Base-by-base conservation (phyloP, 139 green algal species). In the Micractinium sp. region DNA sequence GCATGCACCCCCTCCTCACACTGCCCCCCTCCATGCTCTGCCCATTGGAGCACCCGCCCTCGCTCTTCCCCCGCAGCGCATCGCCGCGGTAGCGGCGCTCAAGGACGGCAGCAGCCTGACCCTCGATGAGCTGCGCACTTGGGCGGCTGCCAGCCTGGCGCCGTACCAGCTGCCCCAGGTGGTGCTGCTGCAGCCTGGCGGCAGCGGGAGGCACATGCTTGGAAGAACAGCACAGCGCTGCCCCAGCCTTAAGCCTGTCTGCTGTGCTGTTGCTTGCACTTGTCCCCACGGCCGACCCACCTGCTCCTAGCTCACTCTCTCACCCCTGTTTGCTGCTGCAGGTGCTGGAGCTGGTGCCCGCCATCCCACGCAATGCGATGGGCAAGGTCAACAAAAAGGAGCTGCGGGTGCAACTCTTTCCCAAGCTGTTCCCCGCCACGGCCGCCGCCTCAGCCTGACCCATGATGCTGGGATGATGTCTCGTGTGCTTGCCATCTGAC, bases 361-460 rank as follows among this genome's bases (percentile, higher is more conserved):
- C 86, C 7, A 93, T 99, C 38, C 97, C 95, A 0, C 90, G 98
- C 47, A 99, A 99, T 85, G 96, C 97, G 3, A 99, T 99, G 97
- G 98, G 97, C 79, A 99, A 99, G 89, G 92, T 99, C 20, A 99
- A 99, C 94, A 99, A 99, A 89, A 95, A 96, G 90, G 80, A 93
- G 82, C 88, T 98, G 80, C 82, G 92, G 36, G 38, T 90, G 89
- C 71, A 92, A 87, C 60, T 94, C 84, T 82, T 88, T 31, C 81
- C 81, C 15, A 23, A 63, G 1, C 47, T 56, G 47, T 56, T 56
- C 47, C 63, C 63, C 63, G 63, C 63, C 63, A 71, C 20, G 2
- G 63, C 63, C 14, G 63, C 63, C 63, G 63, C 47, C 47, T 56
- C 47, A 56, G 47, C 47, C 47, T 56, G 47, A 56, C 5, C 9